Evolutionary conservation across 129 eudicot genomes (phyloP), one percentile per base, ranked within the genome.

Genomic region (Ambrosia artemisiifolia): DNA sequence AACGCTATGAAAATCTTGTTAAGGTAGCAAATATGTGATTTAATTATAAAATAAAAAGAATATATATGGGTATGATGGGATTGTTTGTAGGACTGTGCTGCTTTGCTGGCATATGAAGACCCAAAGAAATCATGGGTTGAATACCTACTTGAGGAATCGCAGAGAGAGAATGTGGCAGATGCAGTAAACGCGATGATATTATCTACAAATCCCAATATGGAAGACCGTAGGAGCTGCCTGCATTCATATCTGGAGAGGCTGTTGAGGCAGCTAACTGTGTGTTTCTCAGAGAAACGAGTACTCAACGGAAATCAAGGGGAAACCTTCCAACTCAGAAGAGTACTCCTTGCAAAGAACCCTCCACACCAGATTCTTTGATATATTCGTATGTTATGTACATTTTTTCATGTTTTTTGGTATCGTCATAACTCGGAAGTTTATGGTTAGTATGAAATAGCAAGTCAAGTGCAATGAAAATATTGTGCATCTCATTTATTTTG

Each of bases 141-240:
- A 14, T 88, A 94, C 73, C 88, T 94, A 46, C 82, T 90, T 8
- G 79, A 74, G 71, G 89, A 88, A 1, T 72, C 92, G n/a, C 98
- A 94, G 71, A 82, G 90, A 74, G 96, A 90, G 51, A 83, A 85
- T 14, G 90, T 94, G 70, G 98, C 98, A 0, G 98, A 94, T 84
- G 92, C 97, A 28, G 87, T 90, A 11, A 94, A 94, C 56, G 92
- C 97, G 3, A 71, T 79, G 81, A 66, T 87, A 30, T 73, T 93
- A 69, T 76, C 88, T 14, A 77, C 90, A 40, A 85, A 90, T 77
- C 96, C 95, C 6, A 75, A 70, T 9, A 12, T 78, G 33, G 73
- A 84, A 75, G 90, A 85, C 48, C 13, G 33, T n/a, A 73, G 28
- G 48, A 70, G 63, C 18, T 87, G 92, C 83, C 60, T 80, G 79